phyloP scores from a whole-genome alignment of 352 stramenopile genomes.

The Paralagenidium karlingii region DNA sequence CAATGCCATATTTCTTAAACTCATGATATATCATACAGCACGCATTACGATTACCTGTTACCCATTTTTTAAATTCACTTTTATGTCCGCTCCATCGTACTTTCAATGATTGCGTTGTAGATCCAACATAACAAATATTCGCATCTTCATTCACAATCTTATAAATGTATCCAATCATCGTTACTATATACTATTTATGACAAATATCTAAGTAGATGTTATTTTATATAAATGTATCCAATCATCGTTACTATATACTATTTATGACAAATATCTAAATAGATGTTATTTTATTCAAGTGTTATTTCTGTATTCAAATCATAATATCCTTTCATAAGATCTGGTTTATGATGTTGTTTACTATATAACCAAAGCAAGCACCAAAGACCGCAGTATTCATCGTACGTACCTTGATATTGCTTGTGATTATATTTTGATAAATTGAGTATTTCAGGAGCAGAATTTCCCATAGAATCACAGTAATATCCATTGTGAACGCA shows the following conservation, averaged over 20 bases:
- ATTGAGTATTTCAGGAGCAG: too few species aligned
- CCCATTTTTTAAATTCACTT: constrained; percentile 1
- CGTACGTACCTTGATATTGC: too few species aligned
- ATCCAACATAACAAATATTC: constrained; percentile 2
- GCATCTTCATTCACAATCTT: constrained; percentile 4
- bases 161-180: constrained; percentile 2
- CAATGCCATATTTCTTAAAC: constrained; percentile 4
- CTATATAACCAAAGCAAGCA: too few species aligned
- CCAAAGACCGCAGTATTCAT: too few species aligned
- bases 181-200: constrained; percentile 2
- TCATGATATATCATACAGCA: constrained; percentile 2
- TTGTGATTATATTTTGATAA: too few species aligned
- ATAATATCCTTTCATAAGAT: too few species aligned
- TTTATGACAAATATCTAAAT: constrained; percentile 3
- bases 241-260: constrained; percentile 2
- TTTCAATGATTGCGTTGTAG: neutral
- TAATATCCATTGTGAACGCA: too few species aligned
- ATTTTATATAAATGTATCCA: constrained; percentile 2
- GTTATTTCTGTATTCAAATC: too few species aligned
- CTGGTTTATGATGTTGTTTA: too few species aligned
- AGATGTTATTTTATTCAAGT: constrained; percentile 3
- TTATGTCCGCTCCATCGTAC: constrained; percentile 1
- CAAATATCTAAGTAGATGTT: constrained; percentile 3
- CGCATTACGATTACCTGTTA: neutral
- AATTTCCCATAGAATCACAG: too few species aligned